Base-by-base conservation (phyloP, 345 rosid species). In the Trapa bicornis region DNA sequence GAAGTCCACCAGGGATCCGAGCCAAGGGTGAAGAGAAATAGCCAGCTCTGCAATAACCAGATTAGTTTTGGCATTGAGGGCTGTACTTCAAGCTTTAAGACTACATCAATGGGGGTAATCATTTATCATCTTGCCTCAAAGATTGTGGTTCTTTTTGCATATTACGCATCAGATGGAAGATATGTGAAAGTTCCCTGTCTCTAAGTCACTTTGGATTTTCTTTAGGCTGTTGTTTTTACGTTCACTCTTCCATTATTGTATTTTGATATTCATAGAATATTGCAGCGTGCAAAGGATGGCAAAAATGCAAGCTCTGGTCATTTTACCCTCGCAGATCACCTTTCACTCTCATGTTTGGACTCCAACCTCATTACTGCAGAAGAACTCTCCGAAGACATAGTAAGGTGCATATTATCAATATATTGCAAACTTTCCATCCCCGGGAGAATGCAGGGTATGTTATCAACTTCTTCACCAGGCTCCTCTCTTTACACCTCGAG, bases 341-440 rank as follows among this genome's bases (percentile, higher is more conserved):
- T 91, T 37, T 79, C 88, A 39, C 71, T 81, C 67, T 80, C 87
- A 48, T 64, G 47, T 60, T 39, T 74, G n/a, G 73, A 80, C 52
- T 72, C 75, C 41, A 58, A 70, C 67, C 36, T 76, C 61, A 60
- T 57, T 38, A 78, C 83, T 56, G 87, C 89, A 10, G 91, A 84
- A 77, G 82, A 78, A 73, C 86, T 88, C 37, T 87, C 97, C 8
- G 88, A 87, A 75, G 86, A 91, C 71, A 85, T 87, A 52, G 72
- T 88, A 67, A 84, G 82, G 85, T 91, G 96, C 71, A 88, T 91
- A 67, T 85, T 87, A 71, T 85, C 91, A 77, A 86, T 87, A 67
- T 91, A 88, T 75, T 81, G 85, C 86, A 84, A 87, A 70, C 86
- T 91, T 63, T 75, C 85, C 61, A 76, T 72, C 63, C 78, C 74